phyloP scores from a whole-genome alignment of 2,329 filamentous ascomycete genomes.

The Arthrobotrys entomopaga region DNA sequence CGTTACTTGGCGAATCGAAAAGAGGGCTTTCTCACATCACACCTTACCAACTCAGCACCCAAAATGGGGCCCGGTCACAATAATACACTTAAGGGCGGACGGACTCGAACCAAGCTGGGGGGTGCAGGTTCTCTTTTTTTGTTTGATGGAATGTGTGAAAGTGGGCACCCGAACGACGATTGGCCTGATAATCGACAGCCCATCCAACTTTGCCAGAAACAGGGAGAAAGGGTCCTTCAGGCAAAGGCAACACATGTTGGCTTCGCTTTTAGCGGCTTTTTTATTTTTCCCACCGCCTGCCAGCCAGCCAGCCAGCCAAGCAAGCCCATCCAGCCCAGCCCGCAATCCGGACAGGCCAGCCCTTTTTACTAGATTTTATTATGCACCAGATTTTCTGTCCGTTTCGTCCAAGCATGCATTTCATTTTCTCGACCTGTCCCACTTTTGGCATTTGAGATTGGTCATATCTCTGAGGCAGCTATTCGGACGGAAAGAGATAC shows the following conservation, averaged over 20 bases:
- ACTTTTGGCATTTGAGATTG: constrained; percentile 50
- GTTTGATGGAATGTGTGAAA: constrained; percentile 13
- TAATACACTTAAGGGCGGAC: constrained; percentile 29
- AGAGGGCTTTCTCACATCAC: constrained; percentile 30
- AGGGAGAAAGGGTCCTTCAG: constrained; percentile 41
- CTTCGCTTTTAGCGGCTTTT: constrained; percentile 28
- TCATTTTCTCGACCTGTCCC: constrained; percentile 22
- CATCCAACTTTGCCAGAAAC: constrained; percentile 47
- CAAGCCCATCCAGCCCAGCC: no score
- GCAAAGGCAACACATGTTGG: constrained; percentile 16
- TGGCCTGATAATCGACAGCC: constrained; percentile 33
- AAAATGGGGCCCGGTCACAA: constrained; percentile 34
- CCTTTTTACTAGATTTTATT: constrained; percentile 50
- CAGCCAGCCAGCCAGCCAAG: no score
- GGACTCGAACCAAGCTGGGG: not conserved
- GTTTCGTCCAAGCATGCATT: constrained; percentile 40
- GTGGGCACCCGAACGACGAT: constrained; percentile 46
- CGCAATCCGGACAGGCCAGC: no score
- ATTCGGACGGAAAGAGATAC: constrained; percentile 42
- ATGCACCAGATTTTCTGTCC: constrained; percentile 19
- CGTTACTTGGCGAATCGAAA: constrained; percentile 53
- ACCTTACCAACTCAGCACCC: constrained; percentile 55
- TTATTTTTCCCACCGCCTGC: constrained; percentile 23
- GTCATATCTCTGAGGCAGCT: constrained; percentile 53
- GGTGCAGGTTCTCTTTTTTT: no score